phyloP scores from a whole-genome alignment of 495 filamentous ascomycete species.

The Trichoderma orchidacearum region DNA sequence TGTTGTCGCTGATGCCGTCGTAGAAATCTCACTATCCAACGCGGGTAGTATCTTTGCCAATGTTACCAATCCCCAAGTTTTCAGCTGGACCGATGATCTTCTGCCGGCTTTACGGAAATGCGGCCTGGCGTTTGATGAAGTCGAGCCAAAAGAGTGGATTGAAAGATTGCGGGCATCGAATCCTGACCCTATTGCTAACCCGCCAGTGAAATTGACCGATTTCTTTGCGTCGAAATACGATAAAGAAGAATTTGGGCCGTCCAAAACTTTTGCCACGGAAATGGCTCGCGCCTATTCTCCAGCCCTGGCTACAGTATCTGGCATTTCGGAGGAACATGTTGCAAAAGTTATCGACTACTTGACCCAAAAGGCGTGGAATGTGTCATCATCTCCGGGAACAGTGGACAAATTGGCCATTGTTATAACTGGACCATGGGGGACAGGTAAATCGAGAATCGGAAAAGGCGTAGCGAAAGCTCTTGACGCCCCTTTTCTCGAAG shows the following conservation, averaged over 20 bases:
- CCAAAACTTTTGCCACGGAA: neutral
- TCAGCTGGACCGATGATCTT: conserved; percentile 36
- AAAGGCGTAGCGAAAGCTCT: neutral
- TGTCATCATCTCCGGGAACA: neutral
- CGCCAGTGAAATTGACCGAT: conserved; percentile 44
- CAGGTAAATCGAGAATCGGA: neutral
- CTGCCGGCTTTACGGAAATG: conserved; percentile 29
- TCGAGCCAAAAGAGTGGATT: conserved; percentile 36
- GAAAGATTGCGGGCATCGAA: conserved; percentile 23
- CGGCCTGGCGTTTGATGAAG: conserved; percentile 28
- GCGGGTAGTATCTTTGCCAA: conserved; percentile 33
- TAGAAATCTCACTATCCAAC: conserved; percentile 14
- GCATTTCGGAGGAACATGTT: neutral
- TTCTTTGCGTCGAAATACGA: conserved; percentile 38
- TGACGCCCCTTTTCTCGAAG: neutral
- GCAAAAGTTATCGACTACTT: neutral
- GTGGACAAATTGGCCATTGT: neutral
- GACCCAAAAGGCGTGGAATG: neutral
- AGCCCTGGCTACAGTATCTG: neutral
- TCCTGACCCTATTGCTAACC: conserved; percentile 36
- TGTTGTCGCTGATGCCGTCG: conserved; percentile 29
- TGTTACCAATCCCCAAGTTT: conserved; percentile 32
- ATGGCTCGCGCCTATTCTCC: neutral
- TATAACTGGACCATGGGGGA: neutral
- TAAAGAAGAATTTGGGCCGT: conserved; percentile 12